Base-by-base conservation (phyloP, 2,329 filamentous ascomycete genomes). In the Mollisia scopiformis region DNA sequence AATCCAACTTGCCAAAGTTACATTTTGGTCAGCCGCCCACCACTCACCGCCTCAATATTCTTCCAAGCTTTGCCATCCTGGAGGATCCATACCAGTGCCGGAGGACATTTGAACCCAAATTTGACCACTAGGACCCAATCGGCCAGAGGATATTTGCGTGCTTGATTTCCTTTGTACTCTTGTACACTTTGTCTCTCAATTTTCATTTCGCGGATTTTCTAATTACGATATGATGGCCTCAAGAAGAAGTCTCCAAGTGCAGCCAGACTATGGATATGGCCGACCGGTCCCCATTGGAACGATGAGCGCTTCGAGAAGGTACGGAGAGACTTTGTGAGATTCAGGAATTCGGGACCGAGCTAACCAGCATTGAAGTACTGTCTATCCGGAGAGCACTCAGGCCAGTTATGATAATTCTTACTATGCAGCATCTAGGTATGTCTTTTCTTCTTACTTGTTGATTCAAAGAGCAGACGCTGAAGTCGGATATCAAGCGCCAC, bases 391-490 rank as follows among this genome's bases (percentile, higher is more conserved):
- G 43, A 61, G 61, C 57, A 64, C 52, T 41, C 69, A 61, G 57
- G 47, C 69, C 13, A 61, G 50, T 51, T 70, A 69, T 57, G 69
- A 73, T n/a, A 68, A 61, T 28, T 50, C 65, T 41, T 73, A 68
- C 55, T 72, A 73, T 63, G 62, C 71, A 25, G 63, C 67, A 23
- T 66, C 69, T 50, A 73, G 72, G 72, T 74, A 70, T 71, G 70
- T 56, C 23, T 14, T 47, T 61, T 25, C 46, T 57, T 63, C 55
- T 57, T n/a, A n/a, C n/a, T 61, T 58, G 61, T 51, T 41, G 58
- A 37, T 58, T 54, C 54, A 51, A 62, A 62, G 41, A 41, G 56
- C 67, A 65, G 59, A 57, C 57, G 66, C 71, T 73, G 62, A 74
- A 70, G 54, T 58, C 51, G 55, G 56, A 63, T 52, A 37, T 65